Base-by-base conservation (phyloP, 805 yeast genomes). In the Teunomyces cretensis region DNA sequence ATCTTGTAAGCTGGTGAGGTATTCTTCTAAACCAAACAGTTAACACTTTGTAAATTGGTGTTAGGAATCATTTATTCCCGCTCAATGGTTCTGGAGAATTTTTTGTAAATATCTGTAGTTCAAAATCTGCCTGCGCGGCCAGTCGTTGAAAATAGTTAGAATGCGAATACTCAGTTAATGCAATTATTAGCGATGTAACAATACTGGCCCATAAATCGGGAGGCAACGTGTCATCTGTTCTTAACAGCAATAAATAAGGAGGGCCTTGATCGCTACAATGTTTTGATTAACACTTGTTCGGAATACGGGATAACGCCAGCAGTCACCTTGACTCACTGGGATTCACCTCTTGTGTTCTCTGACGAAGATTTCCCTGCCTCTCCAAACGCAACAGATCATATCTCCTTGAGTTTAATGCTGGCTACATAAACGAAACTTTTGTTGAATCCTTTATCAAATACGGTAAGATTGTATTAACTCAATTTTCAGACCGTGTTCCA, bases 261-360 rank as follows among this genome's bases (percentile, higher is more conserved):
- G n/a, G 65, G 54, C 11, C 46, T 64, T 28, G 56, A 62, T 37
- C 60, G 57, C 46, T 52, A 61, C 40, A 52, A 53, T 32, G 59
- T 49, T 33, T 11, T 52, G 11, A 43, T 55, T 15, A 53, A 55
- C 36, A 55, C 57, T 33, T 55, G 56, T 42, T 13, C 53, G 22
- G 49, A 54, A 33, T 51, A 54, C 32, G 59, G 59, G 6, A 42
- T 55, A 8, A 43, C 42, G 9, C 72, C 70, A 12, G 53, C 65
- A 13, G 61, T 58, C 16, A 65, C 72, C 0, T 56, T 66, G 43
- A 59, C 56, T 35, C 72, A 66, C 47, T 66, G 64, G 53, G 72
- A 66, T 46, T 44, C 62, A 6, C 72, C 72, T 5, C 35, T 45
- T 9, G 32, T 33, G 27, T 48, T 50, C 16, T 44, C 45, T 6